Conservation (phyloP, 768 basidiomycete genomes). For the Serendipita sp. region DNA sequence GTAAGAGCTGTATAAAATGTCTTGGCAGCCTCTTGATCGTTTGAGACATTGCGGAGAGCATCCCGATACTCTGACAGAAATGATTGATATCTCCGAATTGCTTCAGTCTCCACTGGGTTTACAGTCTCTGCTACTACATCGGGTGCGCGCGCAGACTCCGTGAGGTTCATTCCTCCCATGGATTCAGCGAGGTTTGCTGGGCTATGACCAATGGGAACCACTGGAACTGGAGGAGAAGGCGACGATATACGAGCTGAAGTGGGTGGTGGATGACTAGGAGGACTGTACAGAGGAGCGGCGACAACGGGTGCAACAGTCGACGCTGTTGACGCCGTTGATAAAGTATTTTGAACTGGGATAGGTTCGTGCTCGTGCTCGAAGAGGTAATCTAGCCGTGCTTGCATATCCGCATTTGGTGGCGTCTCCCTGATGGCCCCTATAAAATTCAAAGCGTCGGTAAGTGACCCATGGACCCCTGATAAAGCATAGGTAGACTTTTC, state of each 20-base stretch:
- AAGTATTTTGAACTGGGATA: background rate
- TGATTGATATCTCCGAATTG: background rate
- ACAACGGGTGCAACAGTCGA: no score
- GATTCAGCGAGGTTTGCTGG: background rate
- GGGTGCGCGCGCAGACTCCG: background rate
- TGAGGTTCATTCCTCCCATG: background rate
- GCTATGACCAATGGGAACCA: background rate
- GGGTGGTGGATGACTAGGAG: background rate
- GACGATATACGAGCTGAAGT: background rate
- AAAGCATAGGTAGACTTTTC: background rate
- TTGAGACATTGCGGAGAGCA: background rate
- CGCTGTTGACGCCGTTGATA: background rate
- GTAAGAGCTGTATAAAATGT: background rate
- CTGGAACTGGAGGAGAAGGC: background rate
- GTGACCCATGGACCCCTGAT: background rate
- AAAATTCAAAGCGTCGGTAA: background rate
- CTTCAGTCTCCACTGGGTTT: background rate
- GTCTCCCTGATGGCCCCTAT: slow-evolving; percentile 1
- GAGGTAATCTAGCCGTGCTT: background rate
- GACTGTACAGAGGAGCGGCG: background rate
- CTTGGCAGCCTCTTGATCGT: background rate
- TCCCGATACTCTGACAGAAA: background rate
- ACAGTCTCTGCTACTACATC: background rate
- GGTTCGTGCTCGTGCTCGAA: background rate
- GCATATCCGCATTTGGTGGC: background rate